phyloP scores from a whole-genome alignment of 169 alveolate species.

The Eimeria sp. region DNA sequence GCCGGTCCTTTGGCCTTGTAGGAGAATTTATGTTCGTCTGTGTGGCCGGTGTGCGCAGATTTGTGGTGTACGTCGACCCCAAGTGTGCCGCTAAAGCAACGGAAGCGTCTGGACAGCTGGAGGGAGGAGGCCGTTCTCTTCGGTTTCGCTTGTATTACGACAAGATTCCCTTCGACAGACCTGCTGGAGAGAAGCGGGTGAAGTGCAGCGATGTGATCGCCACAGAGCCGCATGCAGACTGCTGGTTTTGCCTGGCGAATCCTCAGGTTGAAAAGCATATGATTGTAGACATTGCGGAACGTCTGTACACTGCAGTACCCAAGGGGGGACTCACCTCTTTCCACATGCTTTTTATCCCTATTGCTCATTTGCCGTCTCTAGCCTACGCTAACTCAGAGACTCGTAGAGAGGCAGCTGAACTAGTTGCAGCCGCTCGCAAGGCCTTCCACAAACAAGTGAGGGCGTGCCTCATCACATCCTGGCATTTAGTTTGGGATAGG shows the following conservation, averaged over 20 bases:
- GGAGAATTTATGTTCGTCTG: not conserved
- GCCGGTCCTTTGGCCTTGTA: not conserved
- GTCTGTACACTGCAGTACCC: conserved; percentile 79
- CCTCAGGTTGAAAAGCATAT: conserved; percentile 85
- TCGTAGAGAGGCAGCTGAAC: conserved; percentile 26
- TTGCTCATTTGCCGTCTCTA: conserved; percentile 82
- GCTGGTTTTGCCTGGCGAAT: conserved; percentile 86
- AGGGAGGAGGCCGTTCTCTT: conserved; percentile 79
- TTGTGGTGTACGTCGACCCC: conserved; percentile 71
- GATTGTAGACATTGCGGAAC: conserved; percentile 74
- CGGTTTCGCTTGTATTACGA: conserved; percentile 76
- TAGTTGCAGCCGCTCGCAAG: conserved; percentile 12
- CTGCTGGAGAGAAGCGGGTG: conserved; percentile 48
- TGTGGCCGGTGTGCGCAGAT: conserved; percentile 58
- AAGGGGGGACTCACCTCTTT: conserved; percentile 82
- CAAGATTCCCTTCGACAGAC: conserved; percentile 78
- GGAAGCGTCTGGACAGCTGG: conserved; percentile 83
- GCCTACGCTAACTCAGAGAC: conserved; percentile 62
- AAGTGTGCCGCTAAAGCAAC: conserved; percentile 77
- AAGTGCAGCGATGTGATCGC: conserved; percentile 43
- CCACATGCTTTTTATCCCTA: conserved; percentile 83
- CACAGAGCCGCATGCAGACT: conserved; percentile 84
- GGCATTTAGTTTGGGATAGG: not conserved
- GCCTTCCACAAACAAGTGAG: conserved; percentile 46
- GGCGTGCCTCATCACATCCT: not conserved